Evolutionary conservation across 2,329 filamentous ascomycete genomes (phyloP).

Genomic region (Aspergillus pseudonomiae): DNA sequence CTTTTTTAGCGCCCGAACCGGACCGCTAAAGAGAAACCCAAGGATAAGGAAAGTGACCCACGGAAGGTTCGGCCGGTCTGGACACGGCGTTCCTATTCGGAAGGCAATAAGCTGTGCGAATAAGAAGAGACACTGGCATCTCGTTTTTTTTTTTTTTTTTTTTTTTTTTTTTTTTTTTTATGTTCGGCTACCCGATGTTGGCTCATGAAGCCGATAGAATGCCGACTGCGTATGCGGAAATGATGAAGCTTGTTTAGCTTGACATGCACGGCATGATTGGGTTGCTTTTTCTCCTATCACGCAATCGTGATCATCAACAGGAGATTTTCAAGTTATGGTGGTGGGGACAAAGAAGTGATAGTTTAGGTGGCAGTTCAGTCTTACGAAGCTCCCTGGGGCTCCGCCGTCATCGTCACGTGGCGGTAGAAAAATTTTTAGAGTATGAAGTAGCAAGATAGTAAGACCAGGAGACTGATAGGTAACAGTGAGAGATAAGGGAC

Average conservation of each 20-base stretch:
- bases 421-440: background rate
- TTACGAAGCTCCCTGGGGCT: slow-evolving; percentile 15
- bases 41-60: slow-evolving; percentile 11
- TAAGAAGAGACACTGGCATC: slow-evolving; percentile 1
- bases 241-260: slow-evolving; percentile 8
- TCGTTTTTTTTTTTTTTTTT: background rate
- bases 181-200: slow-evolving; percentile 14
- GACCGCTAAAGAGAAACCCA: slow-evolving; percentile 12
- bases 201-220: slow-evolving; percentile 1
- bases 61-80: slow-evolving; percentile 14
- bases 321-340: slow-evolving; percentile 5
- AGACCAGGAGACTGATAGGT: background rate
- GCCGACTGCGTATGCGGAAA: background rate
- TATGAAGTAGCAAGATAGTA: background rate
- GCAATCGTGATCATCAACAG: slow-evolving; percentile 7
- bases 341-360: slow-evolving; percentile 2
- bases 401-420: slow-evolving; percentile 14
- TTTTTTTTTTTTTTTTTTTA: background rate
- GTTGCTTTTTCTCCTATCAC: slow-evolving; percentile 4
- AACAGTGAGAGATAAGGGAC: background rate
- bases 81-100: slow-evolving; percentile 6
- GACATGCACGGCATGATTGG: background rate
- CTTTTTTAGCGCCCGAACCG: slow-evolving; percentile 24
- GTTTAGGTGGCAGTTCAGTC: background rate
- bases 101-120: slow-evolving; percentile 2